Evolutionary conservation across 2,329 filamentous ascomycete species (phyloP).

Genomic region (Paraconiothyrium brasiliense): DNA sequence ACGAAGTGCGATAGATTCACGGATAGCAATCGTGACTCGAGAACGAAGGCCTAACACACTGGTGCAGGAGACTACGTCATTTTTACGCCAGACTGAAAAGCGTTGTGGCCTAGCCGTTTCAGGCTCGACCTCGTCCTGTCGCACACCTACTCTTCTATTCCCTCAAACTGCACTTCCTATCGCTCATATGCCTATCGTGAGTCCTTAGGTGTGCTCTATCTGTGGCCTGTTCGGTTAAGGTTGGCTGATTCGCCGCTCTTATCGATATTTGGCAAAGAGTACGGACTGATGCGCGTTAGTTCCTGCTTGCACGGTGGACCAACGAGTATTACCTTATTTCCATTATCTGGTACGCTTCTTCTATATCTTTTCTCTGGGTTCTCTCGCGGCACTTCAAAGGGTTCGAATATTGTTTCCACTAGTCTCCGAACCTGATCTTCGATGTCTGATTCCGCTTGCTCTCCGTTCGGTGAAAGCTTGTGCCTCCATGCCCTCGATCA

Average conservation of each 20-base stretch:
- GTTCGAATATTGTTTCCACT: slow-evolving; percentile 1
- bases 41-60: too few relatives aligned
- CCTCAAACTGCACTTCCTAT: too few relatives aligned
- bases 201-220: too few relatives aligned
- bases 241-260: not conserved
- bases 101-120: too few relatives aligned
- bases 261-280: not conserved
- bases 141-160: too few relatives aligned
- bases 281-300: not conserved
- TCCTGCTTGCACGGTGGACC: too few relatives aligned
- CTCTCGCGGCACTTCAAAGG: slow-evolving; percentile 19
- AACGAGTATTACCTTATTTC: not conserved
- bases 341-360: not conserved
- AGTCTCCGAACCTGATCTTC: not conserved
- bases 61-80: too few relatives aligned
- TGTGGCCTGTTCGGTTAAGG: not conserved
- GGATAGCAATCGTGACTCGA: too few relatives aligned
- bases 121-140: too few relatives aligned
- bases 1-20: too few relatives aligned
- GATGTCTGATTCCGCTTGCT: slow-evolving; percentile 2
- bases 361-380: not conserved
- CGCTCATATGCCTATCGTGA: too few relatives aligned
- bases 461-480: not conserved
- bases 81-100: too few relatives aligned
- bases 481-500: not conserved